Evolutionary conservation across 2,329 filamentous ascomycete genomes (phyloP).

Genomic region (Neonectria neomacrospora): DNA sequence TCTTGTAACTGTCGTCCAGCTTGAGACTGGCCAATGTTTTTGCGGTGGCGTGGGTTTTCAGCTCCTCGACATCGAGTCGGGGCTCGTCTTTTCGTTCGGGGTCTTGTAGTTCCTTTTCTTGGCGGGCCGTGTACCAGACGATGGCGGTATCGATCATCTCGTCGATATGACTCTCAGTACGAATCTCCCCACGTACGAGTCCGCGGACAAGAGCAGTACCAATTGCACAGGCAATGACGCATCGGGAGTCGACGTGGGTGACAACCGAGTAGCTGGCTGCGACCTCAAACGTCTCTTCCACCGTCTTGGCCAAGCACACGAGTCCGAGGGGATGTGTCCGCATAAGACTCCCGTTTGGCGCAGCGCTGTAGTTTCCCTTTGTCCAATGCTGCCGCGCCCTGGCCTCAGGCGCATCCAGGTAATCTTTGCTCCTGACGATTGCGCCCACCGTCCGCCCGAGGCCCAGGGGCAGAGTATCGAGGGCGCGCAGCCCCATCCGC

Average conservation of each 20-base stretch:
- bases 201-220: constrained; percentile 59
- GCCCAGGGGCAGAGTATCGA: constrained; percentile 60
- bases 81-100: constrained; percentile 45
- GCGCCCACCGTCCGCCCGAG: constrained; percentile 59
- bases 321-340: constrained; percentile 62
- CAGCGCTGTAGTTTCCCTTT: constrained; percentile 51
- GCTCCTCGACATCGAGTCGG: constrained; percentile 54
- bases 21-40: constrained; percentile 52
- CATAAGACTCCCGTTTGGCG: constrained; percentile 65
- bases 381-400: constrained; percentile 56
- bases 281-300: constrained; percentile 56
- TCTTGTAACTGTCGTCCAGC: constrained; percentile 57
- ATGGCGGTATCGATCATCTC: constrained; percentile 53
- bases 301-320: constrained; percentile 54
- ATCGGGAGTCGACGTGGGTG: constrained; percentile 64
- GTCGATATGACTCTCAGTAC: constrained; percentile 54
- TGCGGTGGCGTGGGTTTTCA: constrained; percentile 53
- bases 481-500: constrained; percentile 56
- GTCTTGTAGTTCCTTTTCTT: constrained; percentile 35
- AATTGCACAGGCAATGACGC: constrained; percentile 61
- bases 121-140: constrained; percentile 50
- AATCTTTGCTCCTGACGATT: constrained; percentile 55
- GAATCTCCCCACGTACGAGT: constrained; percentile 58
- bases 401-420: constrained; percentile 52
- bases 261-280: constrained; percentile 56